Evolutionary conservation across 2,329 filamentous ascomycete species (phyloP), one percentile per base, ranked within the genome.

Genomic region (Aspergillus caelatus): DNA sequence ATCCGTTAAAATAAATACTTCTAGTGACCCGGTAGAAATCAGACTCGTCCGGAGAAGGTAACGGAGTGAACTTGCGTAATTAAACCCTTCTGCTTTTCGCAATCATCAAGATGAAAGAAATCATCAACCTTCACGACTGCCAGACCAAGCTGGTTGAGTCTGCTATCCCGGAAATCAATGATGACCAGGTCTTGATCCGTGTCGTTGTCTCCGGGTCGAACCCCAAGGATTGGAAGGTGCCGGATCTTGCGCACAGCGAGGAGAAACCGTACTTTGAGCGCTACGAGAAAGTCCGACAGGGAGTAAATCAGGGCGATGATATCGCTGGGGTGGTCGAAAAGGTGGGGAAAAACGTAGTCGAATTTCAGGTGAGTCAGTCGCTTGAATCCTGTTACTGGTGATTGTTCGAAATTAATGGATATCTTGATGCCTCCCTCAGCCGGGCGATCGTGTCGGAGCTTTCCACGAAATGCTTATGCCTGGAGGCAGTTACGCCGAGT

Each of bases 401-500:
- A 36, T 1, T 7, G 34, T 16, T 1, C 2, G 34, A 1, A 16
- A 36, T 7, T 36, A 36, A 36, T 2, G 1, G 34, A 36, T 36
- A 6, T 36, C 14, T 36, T 16, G 14, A 7, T 36, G 34, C 34
- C 34, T 36, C 12, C 34, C 12, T 5, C 12, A 65, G 60, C 74
- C 78, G 2, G 86, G 86, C 21, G 85, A 88, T 67, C 79, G 84
- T 6, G 86, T 88, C 1, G 83, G 75, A 0, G 78, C 76, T 0
- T 78, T 81, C 64, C 80, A 82, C 56, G 73, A 84, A 69, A 86
- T 87, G 81, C 77, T 76, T 1, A 16, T 7, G 34, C 77, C 81
- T 0, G 75, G 79, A n/a, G 86, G 86, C 2, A 81, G 78, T 36
- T 88, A 82, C 65, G 86, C 84, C 2, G 85, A 88, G 65, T 88